These are phyloP conservation scores for Microascus cirrosus DNA, from an alignment of 2,329 filamentous ascomycete genomes.

Conservation along the genomic window DNA sequence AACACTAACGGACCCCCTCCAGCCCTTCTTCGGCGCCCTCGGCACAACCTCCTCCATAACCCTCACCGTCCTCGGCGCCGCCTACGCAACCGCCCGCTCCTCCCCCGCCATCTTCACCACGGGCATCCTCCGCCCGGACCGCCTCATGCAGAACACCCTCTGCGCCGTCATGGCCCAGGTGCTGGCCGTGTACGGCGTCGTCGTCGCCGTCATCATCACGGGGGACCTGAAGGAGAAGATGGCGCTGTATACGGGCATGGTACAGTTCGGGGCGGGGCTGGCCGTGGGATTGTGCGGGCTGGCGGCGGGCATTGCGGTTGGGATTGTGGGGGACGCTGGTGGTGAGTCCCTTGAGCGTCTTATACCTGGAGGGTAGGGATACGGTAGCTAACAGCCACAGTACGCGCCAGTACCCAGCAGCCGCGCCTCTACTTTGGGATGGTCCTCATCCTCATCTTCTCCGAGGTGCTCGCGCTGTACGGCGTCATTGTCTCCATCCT, in stretches of 20 bases:
- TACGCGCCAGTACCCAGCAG: conserved; percentile 34
- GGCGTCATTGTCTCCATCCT: conserved; percentile 36
- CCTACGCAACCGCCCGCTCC: conserved; percentile 32
- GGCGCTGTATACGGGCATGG: conserved; percentile 28
- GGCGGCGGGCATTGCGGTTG: conserved; percentile 33
- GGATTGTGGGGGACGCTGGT: conserved; percentile 33
- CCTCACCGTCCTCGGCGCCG: conserved; percentile 37
- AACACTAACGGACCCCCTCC: background rate
- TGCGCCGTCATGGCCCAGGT: conserved; percentile 36
- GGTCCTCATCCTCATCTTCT: conserved; percentile 36
- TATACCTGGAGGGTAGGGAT: background rate
- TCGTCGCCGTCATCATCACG: conserved; percentile 31
- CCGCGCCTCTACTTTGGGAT: conserved; percentile 33
- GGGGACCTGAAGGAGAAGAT: conserved; percentile 26
- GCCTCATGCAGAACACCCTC: conserved; percentile 30
- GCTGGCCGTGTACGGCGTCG: conserved; percentile 34
- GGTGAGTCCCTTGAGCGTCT: conserved; percentile 16
- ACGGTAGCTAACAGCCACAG: conserved; percentile 12
- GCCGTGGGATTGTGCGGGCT: conserved; percentile 31
- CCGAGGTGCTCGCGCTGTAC: conserved; percentile 32
- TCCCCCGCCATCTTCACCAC: conserved; percentile 29
- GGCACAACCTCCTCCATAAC: conserved; percentile 33
- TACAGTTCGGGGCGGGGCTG: conserved; percentile 31
- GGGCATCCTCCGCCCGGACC: conserved; percentile 30
- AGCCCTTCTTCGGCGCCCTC: conserved; percentile 31